A percentile compares a stretch with the other conserved stretches of the same genome.
Evolutionary conservation across 768 basidiomycete genomes (phyloP).

Genomic region (Suillus alpinus): DNA sequence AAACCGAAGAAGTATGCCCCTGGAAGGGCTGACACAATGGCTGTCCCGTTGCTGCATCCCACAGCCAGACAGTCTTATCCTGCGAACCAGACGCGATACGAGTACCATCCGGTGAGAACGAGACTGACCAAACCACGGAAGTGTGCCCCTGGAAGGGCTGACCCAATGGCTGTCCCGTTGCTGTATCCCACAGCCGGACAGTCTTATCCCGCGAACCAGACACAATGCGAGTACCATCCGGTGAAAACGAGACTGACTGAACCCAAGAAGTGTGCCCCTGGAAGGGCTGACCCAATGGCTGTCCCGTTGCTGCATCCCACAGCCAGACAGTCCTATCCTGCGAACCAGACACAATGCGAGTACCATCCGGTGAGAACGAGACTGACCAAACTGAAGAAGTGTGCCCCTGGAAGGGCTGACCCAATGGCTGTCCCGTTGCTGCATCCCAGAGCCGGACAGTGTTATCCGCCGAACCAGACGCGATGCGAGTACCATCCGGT

Average conservation of each 20-base stretch:
- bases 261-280: not conserved
- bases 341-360: not conserved
- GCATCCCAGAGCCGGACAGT: too few species aligned
- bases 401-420: too few species aligned
- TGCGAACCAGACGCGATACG: not conserved
- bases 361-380: not conserved
- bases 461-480: too few species aligned
- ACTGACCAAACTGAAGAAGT: not conserved
- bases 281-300: not conserved
- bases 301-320: not conserved
- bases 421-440: too few species aligned
- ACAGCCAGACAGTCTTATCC: not conserved
- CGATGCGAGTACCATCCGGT: too few species aligned
- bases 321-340: not conserved
- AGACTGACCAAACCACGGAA: slow-evolving; percentile 1
- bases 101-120: not conserved
- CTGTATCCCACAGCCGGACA: not conserved
- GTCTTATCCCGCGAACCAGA: not conserved
- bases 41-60: not conserved
- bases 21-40: not conserved
- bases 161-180: not conserved
- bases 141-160: not conserved
- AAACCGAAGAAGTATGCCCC: not conserved
- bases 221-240: not conserved
- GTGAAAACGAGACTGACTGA: slow-evolving; percentile 1